Evolutionary conservation across 2,329 filamentous ascomycete species (phyloP).

Genomic region (Chlorencoelia australis): DNA sequence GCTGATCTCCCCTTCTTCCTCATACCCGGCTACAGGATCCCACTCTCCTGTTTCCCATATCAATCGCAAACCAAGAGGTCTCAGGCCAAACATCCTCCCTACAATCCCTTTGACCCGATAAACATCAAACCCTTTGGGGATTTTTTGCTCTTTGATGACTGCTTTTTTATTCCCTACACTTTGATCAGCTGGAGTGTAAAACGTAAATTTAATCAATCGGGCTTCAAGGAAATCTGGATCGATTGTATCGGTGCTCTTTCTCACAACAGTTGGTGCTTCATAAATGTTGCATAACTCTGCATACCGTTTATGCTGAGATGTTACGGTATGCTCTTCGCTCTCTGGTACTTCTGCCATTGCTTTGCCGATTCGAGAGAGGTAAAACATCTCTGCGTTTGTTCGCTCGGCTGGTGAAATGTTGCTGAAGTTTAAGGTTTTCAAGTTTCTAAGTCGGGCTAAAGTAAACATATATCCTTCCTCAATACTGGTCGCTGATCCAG

Average conservation of each 20-base stretch:
- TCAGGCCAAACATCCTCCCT: slow-evolving; percentile 55
- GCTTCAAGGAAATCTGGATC: slow-evolving; percentile 78
- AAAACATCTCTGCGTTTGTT: slow-evolving; percentile 85
- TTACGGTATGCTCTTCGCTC: slow-evolving; percentile 41
- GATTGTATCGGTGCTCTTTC: slow-evolving; percentile 37
- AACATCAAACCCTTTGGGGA: slow-evolving; percentile 70
- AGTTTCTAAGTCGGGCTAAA: slow-evolving; percentile 58
- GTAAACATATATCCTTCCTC: slow-evolving; percentile 88
- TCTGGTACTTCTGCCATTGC: slow-evolving; percentile 56
- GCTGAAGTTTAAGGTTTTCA: slow-evolving; percentile 66
- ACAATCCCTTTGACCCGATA: slow-evolving; percentile 76
- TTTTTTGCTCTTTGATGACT: slow-evolving; percentile 26
- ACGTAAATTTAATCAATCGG: slow-evolving; percentile 56
- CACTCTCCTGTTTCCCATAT: slow-evolving; percentile 88
- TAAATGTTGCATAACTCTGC: slow-evolving; percentile 64
- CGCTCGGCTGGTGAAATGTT: slow-evolving; percentile 64
- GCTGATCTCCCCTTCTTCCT: slow-evolving; percentile 45
- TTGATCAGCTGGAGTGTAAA: slow-evolving; percentile 30
- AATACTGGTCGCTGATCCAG: slow-evolving; percentile 40
- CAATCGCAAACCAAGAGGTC: slow-evolving; percentile 55
- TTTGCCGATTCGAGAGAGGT: slow-evolving; percentile 72
- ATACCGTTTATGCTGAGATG: slow-evolving; percentile 61
- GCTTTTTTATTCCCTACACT: slow-evolving; percentile 10
- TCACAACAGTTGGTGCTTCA: slow-evolving; percentile 56
- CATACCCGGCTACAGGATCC: slow-evolving; percentile 62